These are phyloP conservation scores for Orobanche coerulescens DNA, from an alignment of 257 asterid genomes.

Conservation along the genomic window DNA sequence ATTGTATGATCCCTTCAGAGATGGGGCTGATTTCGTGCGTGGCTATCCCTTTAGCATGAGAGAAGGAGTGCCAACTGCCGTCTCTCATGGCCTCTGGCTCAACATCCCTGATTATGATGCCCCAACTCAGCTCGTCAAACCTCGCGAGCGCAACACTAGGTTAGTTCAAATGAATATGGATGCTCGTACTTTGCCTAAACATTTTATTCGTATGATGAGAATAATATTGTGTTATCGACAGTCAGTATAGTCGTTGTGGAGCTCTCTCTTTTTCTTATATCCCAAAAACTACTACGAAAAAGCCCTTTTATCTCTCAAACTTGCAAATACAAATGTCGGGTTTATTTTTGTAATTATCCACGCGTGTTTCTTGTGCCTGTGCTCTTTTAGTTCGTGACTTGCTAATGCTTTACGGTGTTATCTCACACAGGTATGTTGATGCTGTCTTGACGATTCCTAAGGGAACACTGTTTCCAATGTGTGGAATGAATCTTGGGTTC, in stretches of 20 bases:
- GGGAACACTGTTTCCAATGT: constrained; percentile 47
- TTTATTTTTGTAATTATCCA: neutral
- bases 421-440: constrained; percentile 40
- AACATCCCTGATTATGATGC: constrained; percentile 53
- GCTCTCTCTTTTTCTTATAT: no score
- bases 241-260: no score
- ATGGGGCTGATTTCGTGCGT: constrained; percentile 49
- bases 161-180: neutral
- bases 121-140: constrained; percentile 55
- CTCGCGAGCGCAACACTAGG: constrained; percentile 48
- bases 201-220: no score
- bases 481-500: constrained; percentile 50
- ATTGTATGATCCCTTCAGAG: constrained; percentile 43
- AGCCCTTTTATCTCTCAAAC: no score
- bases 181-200: no score
- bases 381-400: neutral
- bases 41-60: constrained; percentile 51
- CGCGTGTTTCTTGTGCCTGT: no score
- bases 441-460: constrained; percentile 45
- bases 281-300: no score
- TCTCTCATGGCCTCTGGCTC: constrained; percentile 58
- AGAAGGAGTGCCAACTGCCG: constrained; percentile 49
- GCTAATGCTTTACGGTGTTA: neutral
- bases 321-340: no score
- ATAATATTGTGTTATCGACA: no score